Base-by-base conservation (phyloP, 2,329 filamentous ascomycete species). In the Hypocreales sp. region DNA sequence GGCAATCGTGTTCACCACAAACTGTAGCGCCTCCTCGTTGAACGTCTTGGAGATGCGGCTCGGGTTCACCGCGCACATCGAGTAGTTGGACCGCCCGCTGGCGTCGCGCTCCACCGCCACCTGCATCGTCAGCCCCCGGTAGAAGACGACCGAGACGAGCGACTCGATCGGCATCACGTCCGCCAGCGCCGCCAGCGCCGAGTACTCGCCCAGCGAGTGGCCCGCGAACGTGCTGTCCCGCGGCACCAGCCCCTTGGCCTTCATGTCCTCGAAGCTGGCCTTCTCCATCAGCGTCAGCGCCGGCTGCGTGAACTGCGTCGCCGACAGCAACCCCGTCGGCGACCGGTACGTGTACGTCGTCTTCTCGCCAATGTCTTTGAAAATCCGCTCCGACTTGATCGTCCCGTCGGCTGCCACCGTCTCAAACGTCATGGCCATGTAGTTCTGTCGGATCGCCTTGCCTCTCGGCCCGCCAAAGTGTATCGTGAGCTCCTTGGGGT, bases 111-210 rank as follows among this genome's bases (percentile, higher is more conserved):
- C 90, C 37, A 98, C 90, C 15, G 90, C 90, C 25, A 98, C 90
- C 59, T 98, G 90, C 90, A 98, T 98, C 14, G 90, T 98, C 46
- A 98, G 64, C 47, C 90, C 90, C 55, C 90, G 84, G 64, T 98
- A 98, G 69, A 98, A 98, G 30, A 98, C 92, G 25, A 98, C 90
- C 0, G 90, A 95, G 2, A 98, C 90, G 53, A 98, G 66, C 41
- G 79, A 90, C 64, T 98, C 90, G 46, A 98, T 98, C n/a, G 92
- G 90, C 82, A 98, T 93, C 50, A 98, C 90, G 47, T 98, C 87
- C 8, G 92, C 90, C 34, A 98, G 68, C 9, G 90, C 90, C 36
- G 90, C 90, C 36, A 98, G 74, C 8, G 90, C 90, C 36, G 86
- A 94, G 64, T 98, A 98, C 61, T 98, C 90, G 56, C 90, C 90